A percentile compares a stretch with the other conserved stretches of the same genome.
Evolutionary conservation across 1,139 yeast species (phyloP).

Genomic region (Arxiozyma bovina): DNA sequence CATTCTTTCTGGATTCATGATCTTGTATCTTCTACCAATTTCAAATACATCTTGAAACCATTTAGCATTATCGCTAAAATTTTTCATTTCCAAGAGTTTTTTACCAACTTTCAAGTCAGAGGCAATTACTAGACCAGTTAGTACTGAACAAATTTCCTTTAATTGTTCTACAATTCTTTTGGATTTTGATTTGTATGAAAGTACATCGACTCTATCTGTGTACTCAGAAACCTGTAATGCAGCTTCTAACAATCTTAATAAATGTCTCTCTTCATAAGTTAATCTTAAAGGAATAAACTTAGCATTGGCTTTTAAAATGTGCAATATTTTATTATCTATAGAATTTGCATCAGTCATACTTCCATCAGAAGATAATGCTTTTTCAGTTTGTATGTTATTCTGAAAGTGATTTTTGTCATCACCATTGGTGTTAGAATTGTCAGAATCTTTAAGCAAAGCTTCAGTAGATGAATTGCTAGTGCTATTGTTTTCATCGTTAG

Average conservation of each 20-base stretch:
- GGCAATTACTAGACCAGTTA: slow-evolving; percentile 67
- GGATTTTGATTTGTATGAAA: slow-evolving; percentile 53
- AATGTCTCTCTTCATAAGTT: slow-evolving; percentile 55
- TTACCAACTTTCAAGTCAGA: slow-evolving; percentile 61
- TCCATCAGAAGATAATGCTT: neutral
- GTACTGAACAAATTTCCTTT: slow-evolving; percentile 62
- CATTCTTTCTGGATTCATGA: slow-evolving; percentile 74
- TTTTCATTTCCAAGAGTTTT: slow-evolving; percentile 49
- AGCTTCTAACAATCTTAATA: slow-evolving; percentile 54
- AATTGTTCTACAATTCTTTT: slow-evolving; percentile 60
- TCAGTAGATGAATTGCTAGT: slow-evolving; percentile 1
- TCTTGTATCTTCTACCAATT: slow-evolving; percentile 66
- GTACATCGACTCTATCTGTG: slow-evolving; percentile 63
- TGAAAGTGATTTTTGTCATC: slow-evolving; percentile 10
- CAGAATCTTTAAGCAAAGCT: neutral
- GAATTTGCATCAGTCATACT: slow-evolving; percentile 3
- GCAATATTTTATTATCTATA: slow-evolving; percentile 26
- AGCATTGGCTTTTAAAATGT: slow-evolving; percentile 39
- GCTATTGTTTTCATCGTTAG: slow-evolving; percentile 14
- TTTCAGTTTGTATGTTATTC: slow-evolving; percentile 3
- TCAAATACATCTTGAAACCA: slow-evolving; percentile 65
- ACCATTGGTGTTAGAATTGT: neutral
- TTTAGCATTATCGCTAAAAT: slow-evolving; percentile 53
- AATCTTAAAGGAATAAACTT: slow-evolving; percentile 57
- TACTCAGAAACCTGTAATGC: slow-evolving; percentile 67